phyloP scores from a whole-genome alignment of 768 basidiomycete genomes.

The Chalciporus piperatus region DNA sequence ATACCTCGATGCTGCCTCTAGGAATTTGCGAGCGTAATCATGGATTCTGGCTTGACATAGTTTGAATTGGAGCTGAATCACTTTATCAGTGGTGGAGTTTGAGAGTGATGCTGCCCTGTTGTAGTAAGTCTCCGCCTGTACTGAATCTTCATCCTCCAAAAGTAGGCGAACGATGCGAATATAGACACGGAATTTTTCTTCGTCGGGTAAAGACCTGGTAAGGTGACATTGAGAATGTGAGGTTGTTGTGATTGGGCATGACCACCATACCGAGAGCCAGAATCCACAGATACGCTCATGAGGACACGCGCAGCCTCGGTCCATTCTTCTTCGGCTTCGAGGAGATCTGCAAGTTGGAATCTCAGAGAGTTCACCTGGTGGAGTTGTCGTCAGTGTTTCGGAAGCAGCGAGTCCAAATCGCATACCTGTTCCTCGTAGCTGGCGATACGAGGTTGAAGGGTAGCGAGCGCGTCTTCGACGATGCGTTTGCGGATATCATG shows the following conservation, averaged over 20 bases:
- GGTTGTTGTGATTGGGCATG: background rate
- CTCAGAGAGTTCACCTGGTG: slow-evolving; percentile 75
- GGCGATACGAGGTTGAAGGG: slow-evolving; percentile 75
- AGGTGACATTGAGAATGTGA: slow-evolving; percentile 1
- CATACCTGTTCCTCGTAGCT: slow-evolving; percentile 95
- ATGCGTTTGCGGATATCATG: slow-evolving; percentile 63
- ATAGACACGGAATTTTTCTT: slow-evolving; percentile 86
- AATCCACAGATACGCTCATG: slow-evolving; percentile 90
- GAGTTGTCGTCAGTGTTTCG: slow-evolving; percentile 7
- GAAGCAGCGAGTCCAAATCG: background rate
- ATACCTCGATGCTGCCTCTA: slow-evolving; percentile 91
- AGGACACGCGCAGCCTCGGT: slow-evolving; percentile 88
- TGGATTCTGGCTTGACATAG: slow-evolving; percentile 92
- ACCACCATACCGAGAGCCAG: slow-evolving; percentile 68
- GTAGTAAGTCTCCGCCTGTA: slow-evolving; percentile 97
- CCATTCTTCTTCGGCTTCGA: slow-evolving; percentile 92
- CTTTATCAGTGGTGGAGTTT: slow-evolving; percentile 74
- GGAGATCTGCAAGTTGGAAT: slow-evolving; percentile 86
- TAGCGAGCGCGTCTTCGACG: slow-evolving; percentile 69
- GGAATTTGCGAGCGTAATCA: slow-evolving; percentile 88
- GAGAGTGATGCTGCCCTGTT: slow-evolving; percentile 91
- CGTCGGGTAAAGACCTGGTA: slow-evolving; percentile 62
- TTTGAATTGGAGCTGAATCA: slow-evolving; percentile 81
- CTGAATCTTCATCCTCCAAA: slow-evolving; percentile 94
- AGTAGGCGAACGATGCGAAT: slow-evolving; percentile 92